These are phyloP conservation scores for Xenoacremonium recifei DNA, from an alignment of 2,329 filamentous ascomycete species.

Conservation along the genomic window DNA sequence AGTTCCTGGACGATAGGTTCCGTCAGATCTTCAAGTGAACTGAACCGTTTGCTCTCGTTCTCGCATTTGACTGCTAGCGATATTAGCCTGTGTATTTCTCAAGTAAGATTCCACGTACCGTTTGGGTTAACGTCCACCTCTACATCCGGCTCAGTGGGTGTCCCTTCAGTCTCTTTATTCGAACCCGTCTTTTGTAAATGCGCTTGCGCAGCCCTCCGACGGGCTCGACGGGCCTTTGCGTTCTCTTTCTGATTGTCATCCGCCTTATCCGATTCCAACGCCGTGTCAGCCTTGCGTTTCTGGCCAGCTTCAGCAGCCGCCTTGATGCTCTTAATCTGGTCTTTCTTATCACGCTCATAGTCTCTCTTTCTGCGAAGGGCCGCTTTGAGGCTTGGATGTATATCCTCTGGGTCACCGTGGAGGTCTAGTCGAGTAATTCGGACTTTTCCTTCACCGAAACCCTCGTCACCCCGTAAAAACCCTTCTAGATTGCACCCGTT, in stretches of 20 bases:
- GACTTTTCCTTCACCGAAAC: constrained; percentile 44
- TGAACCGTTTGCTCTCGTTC: constrained; percentile 34
- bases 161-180: constrained; percentile 10
- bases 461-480: constrained; percentile 61
- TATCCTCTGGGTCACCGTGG: constrained; percentile 37
- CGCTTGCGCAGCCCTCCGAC: constrained; percentile 15
- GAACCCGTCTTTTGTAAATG: constrained; percentile 11
- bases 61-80: constrained; percentile 46
- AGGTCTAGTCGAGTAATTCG: constrained; percentile 53
- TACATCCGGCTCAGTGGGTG: no score
- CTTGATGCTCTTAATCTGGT: constrained; percentile 35
- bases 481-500: constrained; percentile 65
- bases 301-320: constrained; percentile 35
- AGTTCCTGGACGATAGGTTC: constrained; percentile 40
- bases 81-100: no score
- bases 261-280: constrained; percentile 24
- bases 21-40: constrained; percentile 39
- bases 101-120: no score
- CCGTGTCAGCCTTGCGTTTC: constrained; percentile 35
- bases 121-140: no score
- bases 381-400: constrained; percentile 51
- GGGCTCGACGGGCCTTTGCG: constrained; percentile 21
- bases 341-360: constrained; percentile 55
- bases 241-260: constrained; percentile 27
- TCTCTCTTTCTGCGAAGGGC: constrained; percentile 62